Base-by-base conservation (phyloP, 352 stramenopile species). In the Globisporangium okanoganense region DNA sequence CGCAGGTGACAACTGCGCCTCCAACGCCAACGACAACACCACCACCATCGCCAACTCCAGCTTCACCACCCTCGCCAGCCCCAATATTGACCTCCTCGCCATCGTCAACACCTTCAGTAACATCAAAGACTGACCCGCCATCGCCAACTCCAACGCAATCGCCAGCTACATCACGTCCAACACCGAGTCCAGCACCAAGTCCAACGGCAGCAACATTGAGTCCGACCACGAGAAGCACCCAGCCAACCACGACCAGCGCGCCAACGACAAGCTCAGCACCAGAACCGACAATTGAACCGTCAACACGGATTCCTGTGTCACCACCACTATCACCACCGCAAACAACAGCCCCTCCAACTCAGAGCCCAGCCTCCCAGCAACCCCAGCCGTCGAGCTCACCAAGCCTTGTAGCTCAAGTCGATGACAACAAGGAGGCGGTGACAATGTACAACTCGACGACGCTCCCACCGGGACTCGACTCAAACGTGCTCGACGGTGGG, bases 361-460 rank as follows among this genome's bases (percentile, higher is more conserved):
- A 43, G 22, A 47, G n/a, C 13, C 52, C 36, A 5, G 22, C 36
- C 7, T 13, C 35, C 8, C 5, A 29, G 14, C 31, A 57, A 12
- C 12, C 51, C 0, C 52, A 58, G 35, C 29, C 38, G 10, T 18
- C 20, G 25, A 24, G 33, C 6, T 4, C 13, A 10, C 47, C 25
- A 38, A 53, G 40, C 14, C 25, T 14, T 22, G 6, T 7, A 22
- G 27, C 18, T 12, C 20, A 16, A 0, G 48, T 18, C 16, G 25
- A 53, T 24, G 27, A 55, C 27, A 55, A 55, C 49, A 55, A 43
- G n/a, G 55, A 61, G 3, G 48, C 35, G 13, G 69, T 82, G 22
- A 58, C 60, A 38, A 24, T 64, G 22, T 82, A 72, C 52, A 79
- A 70, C 50, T 79, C 71, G 12, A 73, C 73, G 6, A 79, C 71